phyloP scores from a whole-genome alignment of 2,329 filamentous ascomycete species.

The Thelonectria olida region DNA sequence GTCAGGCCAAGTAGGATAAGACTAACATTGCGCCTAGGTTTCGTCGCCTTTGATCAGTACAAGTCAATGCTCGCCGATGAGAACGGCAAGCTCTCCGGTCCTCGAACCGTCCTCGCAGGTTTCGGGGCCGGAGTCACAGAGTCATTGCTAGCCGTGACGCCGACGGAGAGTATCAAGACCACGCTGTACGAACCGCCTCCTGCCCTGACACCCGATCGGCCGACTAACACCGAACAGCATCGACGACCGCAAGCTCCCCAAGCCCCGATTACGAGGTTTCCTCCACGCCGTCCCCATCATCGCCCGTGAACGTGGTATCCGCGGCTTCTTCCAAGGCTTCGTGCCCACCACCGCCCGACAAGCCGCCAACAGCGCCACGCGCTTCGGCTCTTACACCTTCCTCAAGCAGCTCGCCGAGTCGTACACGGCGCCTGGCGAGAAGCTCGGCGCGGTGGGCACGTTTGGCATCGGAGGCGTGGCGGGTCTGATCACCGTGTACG shows the following conservation, averaged over 20 bases:
- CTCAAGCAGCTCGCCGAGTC: constrained; percentile 91
- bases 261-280: constrained; percentile 91
- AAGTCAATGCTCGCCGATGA: constrained; percentile 83
- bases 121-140: constrained; percentile 96
- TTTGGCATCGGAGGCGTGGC: constrained; percentile 92
- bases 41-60: constrained; percentile 96
- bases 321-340: constrained; percentile 97
- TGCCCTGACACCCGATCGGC: not conserved
- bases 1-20: not conserved
- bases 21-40: constrained; percentile 52
- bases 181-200: constrained; percentile 67
- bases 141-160: constrained; percentile 91
- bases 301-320: constrained; percentile 83
- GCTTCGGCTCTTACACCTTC: constrained; percentile 91
- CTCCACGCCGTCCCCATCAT: constrained; percentile 90
- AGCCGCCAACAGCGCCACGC: constrained; percentile 90
- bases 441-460: constrained; percentile 85
- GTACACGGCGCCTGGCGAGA: constrained; percentile 94
- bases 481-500: constrained; percentile 89
- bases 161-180: constrained; percentile 98
- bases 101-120: constrained; percentile 89
- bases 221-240: constrained; percentile 65
- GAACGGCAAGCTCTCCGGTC: constrained; percentile 88
- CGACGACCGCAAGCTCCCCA: constrained; percentile 88
- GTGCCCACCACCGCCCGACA: constrained; percentile 94